phyloP scores from a whole-genome alignment of 148 eudicot genomes.

The Rhododendron ferrugineum region DNA sequence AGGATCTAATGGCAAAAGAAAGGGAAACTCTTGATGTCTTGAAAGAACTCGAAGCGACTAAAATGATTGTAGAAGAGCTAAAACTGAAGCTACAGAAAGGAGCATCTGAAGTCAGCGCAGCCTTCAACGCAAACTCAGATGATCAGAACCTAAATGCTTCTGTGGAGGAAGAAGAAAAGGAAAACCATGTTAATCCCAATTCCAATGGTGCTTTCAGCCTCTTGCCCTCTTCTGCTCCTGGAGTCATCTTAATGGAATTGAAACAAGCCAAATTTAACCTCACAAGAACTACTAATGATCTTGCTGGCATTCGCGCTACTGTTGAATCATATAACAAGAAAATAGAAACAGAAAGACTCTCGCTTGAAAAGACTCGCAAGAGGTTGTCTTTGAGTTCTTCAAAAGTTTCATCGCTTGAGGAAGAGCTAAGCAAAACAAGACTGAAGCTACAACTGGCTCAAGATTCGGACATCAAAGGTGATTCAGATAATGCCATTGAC shows the following conservation, averaged over 20 bases:
- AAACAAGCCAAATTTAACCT: slow-evolving; percentile 88
- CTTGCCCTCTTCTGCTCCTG: slow-evolving; percentile 52
- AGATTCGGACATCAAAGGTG: slow-evolving; percentile 21
- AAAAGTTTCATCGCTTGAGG: slow-evolving; percentile 61
- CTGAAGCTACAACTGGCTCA: slow-evolving; percentile 35
- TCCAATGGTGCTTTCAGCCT: slow-evolving; percentile 8
- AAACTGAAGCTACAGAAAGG: slow-evolving; percentile 62
- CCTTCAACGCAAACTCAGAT: slow-evolving; percentile 11
- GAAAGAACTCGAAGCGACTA: slow-evolving; percentile 83
- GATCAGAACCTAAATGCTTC: slow-evolving; percentile 12
- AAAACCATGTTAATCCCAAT: slow-evolving; percentile 35
- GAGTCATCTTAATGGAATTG: slow-evolving; percentile 59
- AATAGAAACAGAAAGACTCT: slow-evolving; percentile 63
- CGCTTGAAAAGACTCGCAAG: slow-evolving; percentile 80
- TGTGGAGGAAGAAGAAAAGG: slow-evolving; percentile 31
- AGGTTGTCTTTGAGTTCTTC: slow-evolving; percentile 58
- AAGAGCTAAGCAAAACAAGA: slow-evolving; percentile 55
- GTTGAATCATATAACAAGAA: slow-evolving; percentile 67
- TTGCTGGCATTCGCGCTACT: slow-evolving; percentile 72
- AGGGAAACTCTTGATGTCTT: slow-evolving; percentile 74
- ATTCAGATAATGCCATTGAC: slow-evolving; percentile 25
- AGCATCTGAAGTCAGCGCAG: slow-evolving; percentile 37
- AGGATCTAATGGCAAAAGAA: slow-evolving; percentile 70
- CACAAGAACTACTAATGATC: slow-evolving; percentile 64
- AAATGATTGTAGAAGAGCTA: slow-evolving; percentile 69